Conservation (phyloP, 176 grass and related monocot species). For the Aegilops speltoides region DNA sequence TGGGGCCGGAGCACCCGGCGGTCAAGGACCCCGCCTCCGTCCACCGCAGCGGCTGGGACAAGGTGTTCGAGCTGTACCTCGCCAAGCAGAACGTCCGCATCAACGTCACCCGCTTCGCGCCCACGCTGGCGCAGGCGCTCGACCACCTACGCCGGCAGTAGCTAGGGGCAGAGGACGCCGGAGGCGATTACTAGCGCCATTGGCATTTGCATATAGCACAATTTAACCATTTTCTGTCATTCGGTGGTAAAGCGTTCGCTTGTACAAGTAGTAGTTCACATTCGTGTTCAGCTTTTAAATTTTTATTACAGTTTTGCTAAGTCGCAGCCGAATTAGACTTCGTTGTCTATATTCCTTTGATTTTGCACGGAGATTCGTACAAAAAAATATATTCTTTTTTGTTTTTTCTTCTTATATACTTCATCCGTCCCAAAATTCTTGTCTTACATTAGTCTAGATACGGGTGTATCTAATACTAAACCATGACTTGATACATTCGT, state of each 20-base stretch:
- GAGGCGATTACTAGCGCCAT: background rate
- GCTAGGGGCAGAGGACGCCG: background rate
- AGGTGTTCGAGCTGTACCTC: background rate
- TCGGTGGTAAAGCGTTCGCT: background rate
- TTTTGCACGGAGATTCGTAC: no score
- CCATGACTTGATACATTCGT: no score
- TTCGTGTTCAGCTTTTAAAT: no score
- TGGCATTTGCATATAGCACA: background rate
- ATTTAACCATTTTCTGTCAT: background rate
- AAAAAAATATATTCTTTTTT: no score
- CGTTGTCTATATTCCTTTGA: no score
- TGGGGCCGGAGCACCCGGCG: conserved; percentile 11
- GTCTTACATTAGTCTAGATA: no score
- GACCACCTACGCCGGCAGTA: background rate
- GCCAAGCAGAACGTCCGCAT: background rate
- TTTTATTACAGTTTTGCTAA: no score
- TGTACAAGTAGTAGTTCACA: background rate
- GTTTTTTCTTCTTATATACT: no score
- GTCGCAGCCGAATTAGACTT: no score
- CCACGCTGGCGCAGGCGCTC: background rate
- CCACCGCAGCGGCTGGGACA: conserved; percentile 44
- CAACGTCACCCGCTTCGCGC: background rate
- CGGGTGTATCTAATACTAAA: no score
- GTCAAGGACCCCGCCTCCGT: conserved; percentile 52
- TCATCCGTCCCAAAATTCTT: no score